Evolutionary conservation across 225 moss, liverwort and hornwort species (phyloP).

Genomic region (Rhytidiadelphus loreus): DNA sequence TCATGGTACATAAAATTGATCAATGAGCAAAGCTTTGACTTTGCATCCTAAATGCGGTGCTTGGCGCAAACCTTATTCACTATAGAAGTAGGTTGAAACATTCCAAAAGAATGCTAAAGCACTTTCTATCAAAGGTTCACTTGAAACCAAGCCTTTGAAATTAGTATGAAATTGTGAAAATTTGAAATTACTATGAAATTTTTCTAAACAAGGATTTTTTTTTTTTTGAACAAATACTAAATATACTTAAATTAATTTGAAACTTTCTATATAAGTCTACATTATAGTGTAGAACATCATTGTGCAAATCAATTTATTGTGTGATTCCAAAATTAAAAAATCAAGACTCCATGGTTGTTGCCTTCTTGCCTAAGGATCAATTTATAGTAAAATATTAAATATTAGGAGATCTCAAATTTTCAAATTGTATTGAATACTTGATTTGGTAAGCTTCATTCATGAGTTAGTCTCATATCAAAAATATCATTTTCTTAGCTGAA

Average conservation of each 20-base stretch:
- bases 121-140: neutral
- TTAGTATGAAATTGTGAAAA: neutral
- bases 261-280: neutral
- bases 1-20: accelerated
- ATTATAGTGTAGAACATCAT: neutral
- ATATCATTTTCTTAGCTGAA: too few species aligned
- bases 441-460: too few species aligned
- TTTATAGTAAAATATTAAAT: neutral
- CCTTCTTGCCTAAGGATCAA: neutral
- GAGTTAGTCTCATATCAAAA: too few species aligned
- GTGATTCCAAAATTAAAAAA: neutral
- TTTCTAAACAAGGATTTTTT: too few species aligned
- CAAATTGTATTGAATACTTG: neutral
- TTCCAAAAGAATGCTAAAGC: neutral
- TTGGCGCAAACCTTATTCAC: neutral
- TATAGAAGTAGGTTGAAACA: neutral
- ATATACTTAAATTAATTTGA: neutral
- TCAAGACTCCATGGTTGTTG: neutral
- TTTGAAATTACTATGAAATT: neutral
- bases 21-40: neutral
- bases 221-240: too few species aligned
- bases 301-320: neutral
- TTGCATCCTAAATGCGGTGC: accelerated
- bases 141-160: neutral
- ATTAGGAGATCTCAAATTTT: neutral